Evolutionary conservation across 202 grass and related monocot genomes (phyloP).

Genomic region (Panicum virgatum): DNA sequence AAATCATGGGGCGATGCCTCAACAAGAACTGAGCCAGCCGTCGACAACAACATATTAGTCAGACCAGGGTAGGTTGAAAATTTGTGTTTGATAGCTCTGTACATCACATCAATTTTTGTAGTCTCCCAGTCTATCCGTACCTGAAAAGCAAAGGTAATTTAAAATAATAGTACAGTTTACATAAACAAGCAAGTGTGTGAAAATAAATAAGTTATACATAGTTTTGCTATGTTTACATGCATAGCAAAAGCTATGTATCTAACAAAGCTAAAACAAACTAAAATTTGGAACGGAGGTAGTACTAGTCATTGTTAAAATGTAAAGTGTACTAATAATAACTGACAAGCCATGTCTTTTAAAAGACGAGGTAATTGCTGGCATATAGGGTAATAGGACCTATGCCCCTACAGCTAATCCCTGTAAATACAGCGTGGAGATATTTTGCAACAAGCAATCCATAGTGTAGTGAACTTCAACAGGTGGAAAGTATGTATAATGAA

Average conservation of each 20-base stretch:
- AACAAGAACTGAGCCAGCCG: conserved; percentile 82
- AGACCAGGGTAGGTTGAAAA: conserved; percentile 70
- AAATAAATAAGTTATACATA: not conserved
- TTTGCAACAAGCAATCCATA: conserved; percentile 8
- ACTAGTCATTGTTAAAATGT: not conserved
- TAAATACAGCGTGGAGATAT: not conserved
- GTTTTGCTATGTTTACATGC: too few relatives aligned
- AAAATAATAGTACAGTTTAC: not conserved
- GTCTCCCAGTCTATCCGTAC: conserved; percentile 77
- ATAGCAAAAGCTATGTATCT: too few relatives aligned
- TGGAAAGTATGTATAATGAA: not conserved
- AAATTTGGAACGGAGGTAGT: too few relatives aligned
- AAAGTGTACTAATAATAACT: not conserved
- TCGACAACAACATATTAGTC: conserved; percentile 74
- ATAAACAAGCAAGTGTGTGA: not conserved
- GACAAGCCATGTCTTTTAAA: not conserved
- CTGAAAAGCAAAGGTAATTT: conserved; percentile 37
- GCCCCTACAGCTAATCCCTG: not conserved
- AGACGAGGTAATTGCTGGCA: not conserved
- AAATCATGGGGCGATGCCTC: conserved; percentile 91
- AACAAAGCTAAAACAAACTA: too few relatives aligned
- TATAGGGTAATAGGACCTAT: not conserved
- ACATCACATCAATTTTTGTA: conserved; percentile 80
- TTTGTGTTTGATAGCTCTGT: conserved; percentile 78
- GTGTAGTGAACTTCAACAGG: not conserved